Conservation (phyloP, 176 grass and related monocot species). For the Tillandsia leiboldiana region DNA sequence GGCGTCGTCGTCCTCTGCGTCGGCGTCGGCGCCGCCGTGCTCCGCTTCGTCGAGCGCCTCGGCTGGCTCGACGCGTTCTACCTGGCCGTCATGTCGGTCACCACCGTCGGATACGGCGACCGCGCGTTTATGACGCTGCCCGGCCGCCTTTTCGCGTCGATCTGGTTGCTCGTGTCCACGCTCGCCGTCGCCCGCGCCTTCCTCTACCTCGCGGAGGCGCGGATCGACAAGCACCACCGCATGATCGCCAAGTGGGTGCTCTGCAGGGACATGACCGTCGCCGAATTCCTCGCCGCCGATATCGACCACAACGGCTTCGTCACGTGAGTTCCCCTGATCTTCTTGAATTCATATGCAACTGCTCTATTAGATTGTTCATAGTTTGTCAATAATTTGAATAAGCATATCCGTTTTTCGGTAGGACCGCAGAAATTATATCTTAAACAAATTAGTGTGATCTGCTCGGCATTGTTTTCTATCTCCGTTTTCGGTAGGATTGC, state of each 20-base stretch:
- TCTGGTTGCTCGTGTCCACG: conserved; percentile 86
- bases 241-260: conserved; percentile 82
- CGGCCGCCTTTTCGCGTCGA: conserved; percentile 63
- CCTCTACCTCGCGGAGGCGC: conserved; percentile 85
- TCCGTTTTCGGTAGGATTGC: not conserved
- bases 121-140: conserved; percentile 50
- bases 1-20: conserved; percentile 57
- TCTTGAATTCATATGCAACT: conserved; percentile 9
- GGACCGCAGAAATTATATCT: no score
- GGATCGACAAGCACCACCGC: conserved; percentile 86
- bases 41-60: conserved; percentile 57
- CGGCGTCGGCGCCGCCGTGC: conserved; percentile 50
- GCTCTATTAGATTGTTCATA: not conserved
- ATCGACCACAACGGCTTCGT: conserved; percentile 90
- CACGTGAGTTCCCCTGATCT: conserved; percentile 49
- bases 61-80: conserved; percentile 68
- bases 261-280: conserved; percentile 72
- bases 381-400: no score
- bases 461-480: not conserved
- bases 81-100: conserved; percentile 88
- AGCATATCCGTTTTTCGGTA: no score
- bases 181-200: conserved; percentile 74
- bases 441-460: no score
- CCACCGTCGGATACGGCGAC: conserved; percentile 86
- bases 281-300: conserved; percentile 80